phyloP scores from a whole-genome alignment of 2,329 filamentous ascomycete genomes.

The Claviceps sp. region DNA sequence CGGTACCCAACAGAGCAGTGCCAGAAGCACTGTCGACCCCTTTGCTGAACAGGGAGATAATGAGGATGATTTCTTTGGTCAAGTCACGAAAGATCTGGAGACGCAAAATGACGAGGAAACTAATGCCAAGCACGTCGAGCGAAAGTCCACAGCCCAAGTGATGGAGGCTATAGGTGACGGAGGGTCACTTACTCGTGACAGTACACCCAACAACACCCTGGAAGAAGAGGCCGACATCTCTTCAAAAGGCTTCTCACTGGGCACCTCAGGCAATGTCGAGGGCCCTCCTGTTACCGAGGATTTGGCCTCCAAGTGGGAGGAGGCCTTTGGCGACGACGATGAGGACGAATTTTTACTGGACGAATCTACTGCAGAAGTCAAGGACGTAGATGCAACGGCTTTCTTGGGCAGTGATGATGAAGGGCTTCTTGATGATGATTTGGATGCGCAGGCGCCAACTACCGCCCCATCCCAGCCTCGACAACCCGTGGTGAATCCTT shows the following conservation, averaged over 20 bases:
- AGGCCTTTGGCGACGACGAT: conserved; percentile 65
- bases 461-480: conserved; percentile 6
- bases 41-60: conserved; percentile 36
- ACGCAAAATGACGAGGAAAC: conserved; percentile 8
- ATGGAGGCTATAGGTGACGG: conserved; percentile 34
- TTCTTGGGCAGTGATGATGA: conserved; percentile 77
- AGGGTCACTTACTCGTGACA: conserved; percentile 16
- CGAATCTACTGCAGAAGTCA: conserved; percentile 31
- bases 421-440: conserved; percentile 63
- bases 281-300: conserved; percentile 38
- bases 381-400: conserved; percentile 44
- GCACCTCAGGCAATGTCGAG: conserved; percentile 5
- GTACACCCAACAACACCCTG: conserved; percentile 18
- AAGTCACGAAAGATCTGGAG: conserved; percentile 26
- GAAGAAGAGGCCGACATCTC: conserved; percentile 15
- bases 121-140: conserved; percentile 30
- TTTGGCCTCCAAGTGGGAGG: conserved; percentile 70
- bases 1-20: conserved; percentile 8
- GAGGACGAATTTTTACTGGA: conserved; percentile 51
- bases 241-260: conserved; percentile 4
- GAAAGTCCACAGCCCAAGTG: conserved; percentile 59
- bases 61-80: conserved; percentile 51
- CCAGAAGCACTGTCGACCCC: conserved; percentile 14
- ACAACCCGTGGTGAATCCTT: conserved; percentile 12
- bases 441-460: conserved; percentile 26